Conservation (phyloP, 2,329 filamentous ascomycete species). For the Ceratocystis destructans region DNA sequence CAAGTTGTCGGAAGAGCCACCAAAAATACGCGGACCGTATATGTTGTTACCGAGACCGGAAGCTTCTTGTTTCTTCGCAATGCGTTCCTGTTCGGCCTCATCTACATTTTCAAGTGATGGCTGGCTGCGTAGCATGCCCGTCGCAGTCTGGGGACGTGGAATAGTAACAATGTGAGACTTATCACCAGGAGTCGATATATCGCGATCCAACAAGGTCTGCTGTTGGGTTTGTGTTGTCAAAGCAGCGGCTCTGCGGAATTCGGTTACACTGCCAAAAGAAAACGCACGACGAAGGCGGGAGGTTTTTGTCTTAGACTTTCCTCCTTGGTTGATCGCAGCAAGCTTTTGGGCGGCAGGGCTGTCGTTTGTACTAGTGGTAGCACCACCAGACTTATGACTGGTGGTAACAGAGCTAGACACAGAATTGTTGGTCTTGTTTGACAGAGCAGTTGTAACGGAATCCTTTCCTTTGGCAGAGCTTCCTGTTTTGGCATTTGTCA, state of each 20-base stretch:
- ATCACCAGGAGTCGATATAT: conserved; percentile 14
- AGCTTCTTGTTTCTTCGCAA: conserved; percentile 84
- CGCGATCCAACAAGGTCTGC: not conserved
- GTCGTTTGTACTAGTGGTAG: conserved; percentile 25
- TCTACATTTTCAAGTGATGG: conserved; percentile 49
- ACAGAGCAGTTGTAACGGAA: conserved; percentile 22
- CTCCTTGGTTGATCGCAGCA: conserved; percentile 69
- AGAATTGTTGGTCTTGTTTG: conserved; percentile 24
- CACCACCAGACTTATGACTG: not conserved
- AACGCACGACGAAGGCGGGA: conserved; percentile 80
- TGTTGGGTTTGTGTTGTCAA: conserved; percentile 36
- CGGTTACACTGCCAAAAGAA: conserved; percentile 89
- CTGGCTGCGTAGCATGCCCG: conserved; percentile 49
- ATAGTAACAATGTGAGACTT: conserved; percentile 26
- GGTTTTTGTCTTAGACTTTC: conserved; percentile 68
- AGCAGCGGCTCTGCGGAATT: conserved; percentile 63
- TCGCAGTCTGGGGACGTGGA: conserved; percentile 16
- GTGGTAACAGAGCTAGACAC: not conserved
- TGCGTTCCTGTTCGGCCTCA: conserved; percentile 80
- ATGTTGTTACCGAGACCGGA: conserved; percentile 85
- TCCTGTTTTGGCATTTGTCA: conserved; percentile 44
- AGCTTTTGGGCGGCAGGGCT: conserved; percentile 75
- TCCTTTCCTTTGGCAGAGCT: conserved; percentile 26
- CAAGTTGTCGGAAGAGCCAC: conserved; percentile 85
- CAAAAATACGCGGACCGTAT: conserved; percentile 77